These are phyloP conservation scores for Penicillium odoratum DNA, from an alignment of 495 filamentous ascomycete genomes.

Conservation along the genomic window DNA sequence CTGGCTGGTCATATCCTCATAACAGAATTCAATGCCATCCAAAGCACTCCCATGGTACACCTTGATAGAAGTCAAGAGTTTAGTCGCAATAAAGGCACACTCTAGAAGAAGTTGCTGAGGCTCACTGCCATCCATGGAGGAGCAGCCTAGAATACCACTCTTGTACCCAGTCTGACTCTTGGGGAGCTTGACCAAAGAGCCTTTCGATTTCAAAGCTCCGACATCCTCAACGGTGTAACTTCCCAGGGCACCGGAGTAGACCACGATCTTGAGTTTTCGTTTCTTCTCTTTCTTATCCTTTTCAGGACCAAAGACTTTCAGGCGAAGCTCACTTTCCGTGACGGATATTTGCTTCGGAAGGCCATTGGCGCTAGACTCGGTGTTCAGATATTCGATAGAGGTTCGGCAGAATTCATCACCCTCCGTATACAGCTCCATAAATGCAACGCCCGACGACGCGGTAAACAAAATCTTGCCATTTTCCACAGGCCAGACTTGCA, in stretches of 20 bases:
- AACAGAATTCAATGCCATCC: conserved; percentile 89
- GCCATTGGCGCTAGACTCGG: conserved; percentile 56
- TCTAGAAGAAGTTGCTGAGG: conserved; percentile 75
- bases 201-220: conserved; percentile 63
- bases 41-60: conserved; percentile 78
- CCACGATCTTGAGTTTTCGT: conserved; percentile 64
- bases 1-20: conserved; percentile 84
- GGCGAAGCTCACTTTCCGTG: conserved; percentile 72
- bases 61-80: conserved; percentile 71
- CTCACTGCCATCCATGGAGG: conserved; percentile 68
- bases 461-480: conserved; percentile 77
- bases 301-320: conserved; percentile 60
- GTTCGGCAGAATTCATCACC: conserved; percentile 71
- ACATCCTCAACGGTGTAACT: conserved; percentile 74
- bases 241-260: conserved; percentile 75
- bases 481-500: conserved; percentile 87
- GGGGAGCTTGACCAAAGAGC: conserved; percentile 69
- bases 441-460: conserved; percentile 76
- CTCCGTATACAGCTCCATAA: conserved; percentile 75
- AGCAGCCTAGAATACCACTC: conserved; percentile 73
- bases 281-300: conserved; percentile 70
- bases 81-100: conserved; percentile 64
- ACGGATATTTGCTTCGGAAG: conserved; percentile 70
- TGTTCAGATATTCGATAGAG: conserved; percentile 75
- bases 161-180: conserved; percentile 72